Evolutionary conservation across 2,329 filamentous ascomycete species (phyloP).

Genomic region (Sclerotinia subarctica): DNA sequence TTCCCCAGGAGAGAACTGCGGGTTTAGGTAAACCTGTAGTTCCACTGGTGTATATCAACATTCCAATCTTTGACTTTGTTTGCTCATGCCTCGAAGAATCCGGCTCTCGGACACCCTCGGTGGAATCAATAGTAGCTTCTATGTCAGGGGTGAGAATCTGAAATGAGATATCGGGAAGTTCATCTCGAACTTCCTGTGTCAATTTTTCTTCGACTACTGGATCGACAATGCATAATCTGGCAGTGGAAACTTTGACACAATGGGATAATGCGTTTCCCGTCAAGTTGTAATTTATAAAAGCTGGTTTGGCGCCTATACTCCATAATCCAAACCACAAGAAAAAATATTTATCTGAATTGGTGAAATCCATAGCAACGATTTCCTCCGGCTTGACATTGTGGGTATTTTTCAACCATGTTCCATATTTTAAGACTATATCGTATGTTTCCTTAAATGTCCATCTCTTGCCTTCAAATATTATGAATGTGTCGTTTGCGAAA

Average conservation of each 20-base stretch:
- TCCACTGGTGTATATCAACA: slow-evolving; percentile 81
- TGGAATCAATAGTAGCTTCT: slow-evolving; percentile 52
- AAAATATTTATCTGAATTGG: slow-evolving; percentile 75
- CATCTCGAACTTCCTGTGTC: slow-evolving; percentile 53
- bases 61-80: slow-evolving; percentile 55
- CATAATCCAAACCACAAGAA: slow-evolving; percentile 74
- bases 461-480: slow-evolving; percentile 64
- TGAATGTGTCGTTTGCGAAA: slow-evolving; percentile 53
- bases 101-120: slow-evolving; percentile 53
- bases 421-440: slow-evolving; percentile 66
- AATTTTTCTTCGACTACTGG: slow-evolving; percentile 54
- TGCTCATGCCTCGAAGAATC: slow-evolving; percentile 53
- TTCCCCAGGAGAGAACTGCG: slow-evolving; percentile 71
- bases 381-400: slow-evolving; percentile 66
- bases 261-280: slow-evolving; percentile 68
- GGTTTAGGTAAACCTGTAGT: slow-evolving; percentile 83
- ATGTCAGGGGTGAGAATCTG: slow-evolving; percentile 59
- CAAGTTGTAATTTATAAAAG: slow-evolving; percentile 87
- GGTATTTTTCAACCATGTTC: slow-evolving; percentile 66
- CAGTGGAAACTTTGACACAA: slow-evolving; percentile 66
- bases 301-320: slow-evolving; percentile 78
- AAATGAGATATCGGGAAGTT: slow-evolving; percentile 53
- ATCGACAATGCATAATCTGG: slow-evolving; percentile 69
- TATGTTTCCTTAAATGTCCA: slow-evolving; percentile 79
- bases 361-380: slow-evolving; percentile 76